Evolutionary conservation across 1,139 yeast genomes (phyloP).

Genomic region (Tardiomyces blankii): DNA sequence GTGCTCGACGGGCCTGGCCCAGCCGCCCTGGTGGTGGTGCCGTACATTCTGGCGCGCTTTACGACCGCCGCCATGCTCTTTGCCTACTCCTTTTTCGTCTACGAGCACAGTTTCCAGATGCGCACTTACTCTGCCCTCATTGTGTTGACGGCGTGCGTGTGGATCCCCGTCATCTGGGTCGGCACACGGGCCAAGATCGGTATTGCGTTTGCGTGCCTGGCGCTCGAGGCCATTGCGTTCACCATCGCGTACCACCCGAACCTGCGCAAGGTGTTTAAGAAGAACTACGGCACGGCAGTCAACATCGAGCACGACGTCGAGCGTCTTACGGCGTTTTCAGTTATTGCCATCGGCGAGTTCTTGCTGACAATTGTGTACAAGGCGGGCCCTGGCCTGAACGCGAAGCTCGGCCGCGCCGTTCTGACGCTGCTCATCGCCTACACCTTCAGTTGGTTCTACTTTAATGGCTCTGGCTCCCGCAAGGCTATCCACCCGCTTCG

Average conservation of each 20-base stretch:
- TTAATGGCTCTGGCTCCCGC: constrained; percentile 40
- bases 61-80: constrained; percentile 14
- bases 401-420: constrained; percentile 40
- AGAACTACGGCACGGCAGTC: constrained; percentile 46
- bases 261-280: constrained; percentile 31
- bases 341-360: constrained; percentile 59
- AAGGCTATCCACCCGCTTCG: constrained; percentile 47
- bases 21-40: constrained; percentile 12
- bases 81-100: constrained; percentile 39
- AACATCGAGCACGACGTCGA: constrained; percentile 62
- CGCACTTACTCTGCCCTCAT: constrained; percentile 14
- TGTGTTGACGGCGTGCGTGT: constrained; percentile 9
- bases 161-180: constrained; percentile 38
- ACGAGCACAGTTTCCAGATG: constrained; percentile 46
- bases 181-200: constrained; percentile 37
- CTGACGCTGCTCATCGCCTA: constrained; percentile 42
- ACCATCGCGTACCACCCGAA: constrained; percentile 35
- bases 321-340: constrained; percentile 44
- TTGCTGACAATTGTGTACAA: constrained; percentile 46
- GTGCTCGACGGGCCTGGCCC: constrained; percentile 31
- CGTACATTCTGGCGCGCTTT: constrained; percentile 19
- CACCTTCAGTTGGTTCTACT: constrained; percentile 42
- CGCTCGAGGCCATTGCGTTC: constrained; percentile 30
- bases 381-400: constrained; percentile 38
- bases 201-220: constrained; percentile 32